phyloP scores from a whole-genome alignment of 768 basidiomycete genomes.

The Saitozyma sp. region DNA sequence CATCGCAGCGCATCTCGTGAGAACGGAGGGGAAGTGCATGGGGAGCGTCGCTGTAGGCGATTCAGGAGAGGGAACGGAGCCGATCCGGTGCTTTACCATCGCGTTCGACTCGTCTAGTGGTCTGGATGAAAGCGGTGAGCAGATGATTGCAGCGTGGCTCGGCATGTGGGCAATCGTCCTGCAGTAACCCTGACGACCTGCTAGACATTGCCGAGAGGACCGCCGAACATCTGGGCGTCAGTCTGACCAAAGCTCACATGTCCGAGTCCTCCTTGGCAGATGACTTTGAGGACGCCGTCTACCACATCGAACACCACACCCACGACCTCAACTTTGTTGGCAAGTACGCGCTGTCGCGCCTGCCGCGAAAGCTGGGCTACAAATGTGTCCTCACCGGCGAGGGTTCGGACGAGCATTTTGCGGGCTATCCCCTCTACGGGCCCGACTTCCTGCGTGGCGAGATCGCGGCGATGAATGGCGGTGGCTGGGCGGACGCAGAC shows the following conservation, averaged over 20 bases:
- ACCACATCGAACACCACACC: slow-evolving; percentile 42
- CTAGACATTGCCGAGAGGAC: slow-evolving; percentile 36
- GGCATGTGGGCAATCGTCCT: neutral
- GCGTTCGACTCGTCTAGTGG: slow-evolving; percentile 31
- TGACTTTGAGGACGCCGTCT: slow-evolving; percentile 37
- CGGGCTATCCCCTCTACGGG: slow-evolving; percentile 41
- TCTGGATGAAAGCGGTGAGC: slow-evolving; percentile 19
- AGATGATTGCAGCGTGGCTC: neutral
- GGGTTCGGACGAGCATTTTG: slow-evolving; percentile 46
- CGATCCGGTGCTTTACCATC: slow-evolving; percentile 37
- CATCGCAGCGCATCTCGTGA: slow-evolving; percentile 36
- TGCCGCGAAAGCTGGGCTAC: slow-evolving; percentile 39
- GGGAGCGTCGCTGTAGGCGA: slow-evolving; percentile 20
- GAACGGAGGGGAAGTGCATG: slow-evolving; percentile 25
- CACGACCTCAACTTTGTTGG: slow-evolving; percentile 44
- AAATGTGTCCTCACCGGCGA: slow-evolving; percentile 48
- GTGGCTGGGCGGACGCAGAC: neutral
- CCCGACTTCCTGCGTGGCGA: slow-evolving; percentile 36
- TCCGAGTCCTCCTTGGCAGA: slow-evolving; percentile 31
- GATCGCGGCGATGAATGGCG: slow-evolving; percentile 7
- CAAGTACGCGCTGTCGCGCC: slow-evolving; percentile 37
- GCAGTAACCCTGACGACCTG: neutral
- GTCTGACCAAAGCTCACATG: slow-evolving; percentile 32
- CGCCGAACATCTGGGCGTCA: slow-evolving; percentile 38
- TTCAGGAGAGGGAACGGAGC: neutral